Conservation (phyloP, 1,284 basidiomycete species). For the Schizopora paradoxa region DNA sequence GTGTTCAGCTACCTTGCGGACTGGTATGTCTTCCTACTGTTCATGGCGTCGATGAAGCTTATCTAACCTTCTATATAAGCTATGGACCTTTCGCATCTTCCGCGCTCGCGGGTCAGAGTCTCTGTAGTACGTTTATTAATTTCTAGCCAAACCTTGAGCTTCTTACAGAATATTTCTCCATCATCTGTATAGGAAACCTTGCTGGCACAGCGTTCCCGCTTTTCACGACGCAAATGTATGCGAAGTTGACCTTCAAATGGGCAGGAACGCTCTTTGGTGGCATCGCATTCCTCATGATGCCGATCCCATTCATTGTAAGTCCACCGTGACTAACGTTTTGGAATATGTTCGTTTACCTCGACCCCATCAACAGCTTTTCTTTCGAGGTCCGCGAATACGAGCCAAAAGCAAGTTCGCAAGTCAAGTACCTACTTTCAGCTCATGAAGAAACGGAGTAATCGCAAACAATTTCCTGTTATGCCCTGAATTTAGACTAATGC, state of each 20-base stretch:
- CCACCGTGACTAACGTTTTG: slow-evolving; percentile 8
- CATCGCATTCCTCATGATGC: slow-evolving; percentile 54
- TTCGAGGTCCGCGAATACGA: slow-evolving; percentile 58
- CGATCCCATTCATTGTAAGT: slow-evolving; percentile 59
- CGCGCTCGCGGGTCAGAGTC: slow-evolving; percentile 71
- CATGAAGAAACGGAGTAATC: slow-evolving; percentile 6
- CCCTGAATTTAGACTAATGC: no score
- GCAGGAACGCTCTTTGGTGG: slow-evolving; percentile 64
- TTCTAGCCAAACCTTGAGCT: neutral
- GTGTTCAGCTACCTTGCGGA: slow-evolving; percentile 72
- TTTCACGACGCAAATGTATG: slow-evolving; percentile 61
- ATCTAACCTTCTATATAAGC: slow-evolving; percentile 28
- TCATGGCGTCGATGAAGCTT: neutral
- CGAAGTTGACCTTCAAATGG: slow-evolving; percentile 58
- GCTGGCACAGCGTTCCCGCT: slow-evolving; percentile 57
- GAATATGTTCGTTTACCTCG: slow-evolving; percentile 8
- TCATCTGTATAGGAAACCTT: slow-evolving; percentile 44
- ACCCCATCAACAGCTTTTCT: slow-evolving; percentile 46
- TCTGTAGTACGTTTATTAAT: slow-evolving; percentile 48
- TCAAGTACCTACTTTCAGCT: slow-evolving; percentile 11
- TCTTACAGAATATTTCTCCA: neutral
- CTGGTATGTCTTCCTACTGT: slow-evolving; percentile 39
- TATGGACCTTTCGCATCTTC: slow-evolving; percentile 74
- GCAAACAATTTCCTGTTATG: no score
- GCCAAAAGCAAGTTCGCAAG: slow-evolving; percentile 52